Evolutionary conservation across 176 grass and related monocot species (phyloP), one percentile per base, ranked within the genome.

Genomic region (Leersia perrieri): DNA sequence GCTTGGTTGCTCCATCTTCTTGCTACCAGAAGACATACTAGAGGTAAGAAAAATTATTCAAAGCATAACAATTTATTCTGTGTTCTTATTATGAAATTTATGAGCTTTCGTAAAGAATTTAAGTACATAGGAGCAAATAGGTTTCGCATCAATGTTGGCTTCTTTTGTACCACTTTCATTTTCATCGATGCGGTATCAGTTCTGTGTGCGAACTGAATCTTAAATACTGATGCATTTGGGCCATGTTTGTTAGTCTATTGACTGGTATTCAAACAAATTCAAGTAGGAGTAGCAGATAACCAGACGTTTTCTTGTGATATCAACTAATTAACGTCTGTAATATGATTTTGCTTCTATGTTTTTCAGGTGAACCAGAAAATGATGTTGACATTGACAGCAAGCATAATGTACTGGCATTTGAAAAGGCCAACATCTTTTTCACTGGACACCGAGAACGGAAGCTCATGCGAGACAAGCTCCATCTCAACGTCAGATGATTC

Each of bases 391-490:
- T 85, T 98, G 75, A 95, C 90, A 42, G 96, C 96, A 70, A 98
- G 90, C 78, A 95, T 98, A 66, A 98, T 98, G 96, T 91, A 95
- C 74, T 98, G 96, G 96, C 83, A 91, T 82, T 89, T 95, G 76
- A 98, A 88, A 88, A 95, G 84, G 31, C 96, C 96, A 78, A 53
- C 75, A 84, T 88, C 92, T 67, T 76, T 82, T 76, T 68, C 86
- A 60, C 68, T 86, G 33, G 86, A 95, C 74, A 72, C 80, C 25
- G 92, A 95, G 74, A 95, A 88, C 1, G 89, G 86, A 51, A 93
- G 88, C 72, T 91, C 78, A 41, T 89, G 81, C 28, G 92, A 98
- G 75, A 93, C 81, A 35, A 91, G 73, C 68, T 95, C 92, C 41
- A 91, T 66, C 69, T 86, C 86, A 80, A 89, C 84, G 44, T 90